Base-by-base conservation (phyloP, 352 stramenopile genomes). In the Phytophthora cryptogea region DNA sequence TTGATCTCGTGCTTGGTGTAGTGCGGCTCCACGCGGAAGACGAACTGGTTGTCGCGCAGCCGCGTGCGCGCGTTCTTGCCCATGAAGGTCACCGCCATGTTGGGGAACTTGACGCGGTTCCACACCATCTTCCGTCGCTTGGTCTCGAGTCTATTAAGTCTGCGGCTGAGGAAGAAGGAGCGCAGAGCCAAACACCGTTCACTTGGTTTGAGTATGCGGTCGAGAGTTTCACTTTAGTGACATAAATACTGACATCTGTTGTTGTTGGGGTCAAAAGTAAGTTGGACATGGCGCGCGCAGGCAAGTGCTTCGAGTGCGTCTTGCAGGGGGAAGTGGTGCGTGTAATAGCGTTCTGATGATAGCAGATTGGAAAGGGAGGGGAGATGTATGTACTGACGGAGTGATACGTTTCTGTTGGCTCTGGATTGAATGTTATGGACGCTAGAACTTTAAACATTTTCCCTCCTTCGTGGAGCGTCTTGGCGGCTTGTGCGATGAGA, bases 1-100 rank as follows among this genome's bases (percentile, higher is more conserved):
- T 98, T 98, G 50, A 99, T 95, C 80, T 99, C 96, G 71, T 98
- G 86, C 77, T 99, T 99, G 45, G 93, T 99, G 88, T 98, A 98
- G 66, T 89, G 88, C 26, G 96, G 94, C 61, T 97, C 79, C 13
- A 98, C 89, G 45, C 94, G 90, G 76, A 99, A 99, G 32, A 96
- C 83, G 63, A 83, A 90, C 72, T 94, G 79, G 72, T 94, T 94
- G 41, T 89, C 81, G 35, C 74, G 80, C 59, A 90, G 69, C 30
- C 81, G 72, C 63, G 78, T 88, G 56, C 84, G 83, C 46, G 78
- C 65, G 63, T 91, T 94, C 76, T 92, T 92, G 42, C 82, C 81
- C 79, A 94, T 88, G 76, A 91, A 92, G 42, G 83, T 89, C 57
- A 94, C 70, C 37, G 83, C 83, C 85, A 94, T 94, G 75, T 94